A percentile compares a stretch with the other conserved stretches of the same genome.
These are phyloP conservation scores for Aspergillus amoenus DNA, from an alignment of 2,329 filamentous ascomycete species.

Conservation along the genomic window DNA sequence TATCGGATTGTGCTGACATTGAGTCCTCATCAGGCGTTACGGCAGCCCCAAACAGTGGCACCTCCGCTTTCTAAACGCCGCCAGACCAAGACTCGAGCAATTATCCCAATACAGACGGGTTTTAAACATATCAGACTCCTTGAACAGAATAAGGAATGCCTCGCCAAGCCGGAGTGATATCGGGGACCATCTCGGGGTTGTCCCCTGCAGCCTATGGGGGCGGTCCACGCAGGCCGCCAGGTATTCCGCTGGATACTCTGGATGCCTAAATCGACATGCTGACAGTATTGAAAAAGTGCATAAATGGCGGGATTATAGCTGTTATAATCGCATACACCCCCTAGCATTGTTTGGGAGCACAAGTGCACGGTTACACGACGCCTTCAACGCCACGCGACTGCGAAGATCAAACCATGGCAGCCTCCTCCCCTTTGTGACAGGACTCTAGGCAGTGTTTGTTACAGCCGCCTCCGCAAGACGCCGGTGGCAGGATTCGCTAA, in stretches of 20 bases:
- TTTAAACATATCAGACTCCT: neutral
- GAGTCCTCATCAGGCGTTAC: neutral
- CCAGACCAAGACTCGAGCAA: neutral
- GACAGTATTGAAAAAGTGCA: neutral
- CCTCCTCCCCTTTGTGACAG: neutral
- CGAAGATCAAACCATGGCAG: neutral
- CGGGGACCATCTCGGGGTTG: constrained; percentile 12
- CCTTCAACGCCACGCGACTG: neutral
- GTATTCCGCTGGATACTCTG: neutral
- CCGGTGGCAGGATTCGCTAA: neutral
- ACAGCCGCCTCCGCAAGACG: too few relatives aligned
- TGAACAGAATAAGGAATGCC: neutral
- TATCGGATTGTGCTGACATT: neutral
- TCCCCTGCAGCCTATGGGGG: neutral
- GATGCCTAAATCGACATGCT: neutral
- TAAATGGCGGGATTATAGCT: too few relatives aligned
- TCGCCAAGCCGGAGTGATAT: constrained; percentile 1
- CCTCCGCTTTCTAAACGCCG: neutral
- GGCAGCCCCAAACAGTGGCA: neutral
- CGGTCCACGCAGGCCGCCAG: neutral
- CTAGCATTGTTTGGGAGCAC: neutral
- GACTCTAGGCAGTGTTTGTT: too few relatives aligned
- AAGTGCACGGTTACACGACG: constrained; percentile 1
- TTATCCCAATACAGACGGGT: neutral
- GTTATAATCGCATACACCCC: neutral